Evolutionary conservation across 1,284 basidiomycete genomes (phyloP).

Genomic region (Cryptococcus depauperatus): DNA sequence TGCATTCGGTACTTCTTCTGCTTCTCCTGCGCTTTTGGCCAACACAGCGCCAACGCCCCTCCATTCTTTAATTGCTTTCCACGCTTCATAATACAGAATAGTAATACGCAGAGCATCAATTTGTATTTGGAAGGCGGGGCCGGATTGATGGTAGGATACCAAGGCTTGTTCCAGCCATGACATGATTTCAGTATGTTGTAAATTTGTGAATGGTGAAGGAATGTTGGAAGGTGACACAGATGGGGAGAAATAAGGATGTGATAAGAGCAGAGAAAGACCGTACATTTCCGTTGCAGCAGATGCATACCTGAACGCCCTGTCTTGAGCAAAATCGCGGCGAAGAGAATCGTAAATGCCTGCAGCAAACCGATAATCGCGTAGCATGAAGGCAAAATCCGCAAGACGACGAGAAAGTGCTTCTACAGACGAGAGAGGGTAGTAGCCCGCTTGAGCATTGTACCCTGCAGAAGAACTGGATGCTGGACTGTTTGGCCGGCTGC

Average conservation of each 20-base stretch:
- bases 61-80: slow-evolving; percentile 42
- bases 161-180: slow-evolving; percentile 45
- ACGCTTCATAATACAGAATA: slow-evolving; percentile 45
- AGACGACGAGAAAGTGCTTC: slow-evolving; percentile 55
- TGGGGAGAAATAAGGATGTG: slow-evolving; percentile 37
- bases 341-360: slow-evolving; percentile 74
- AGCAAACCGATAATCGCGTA: slow-evolving; percentile 84
- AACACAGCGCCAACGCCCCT: slow-evolving; percentile 35
- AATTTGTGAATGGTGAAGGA: slow-evolving; percentile 27
- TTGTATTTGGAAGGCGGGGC: slow-evolving; percentile 30
- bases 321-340: slow-evolving; percentile 57
- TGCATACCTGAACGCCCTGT: slow-evolving; percentile 44
- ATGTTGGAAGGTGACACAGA: slow-evolving; percentile 25
- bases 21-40: slow-evolving; percentile 41
- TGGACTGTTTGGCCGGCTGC: slow-evolving; percentile 39
- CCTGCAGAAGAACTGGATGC: slow-evolving; percentile 26
- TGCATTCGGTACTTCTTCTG: slow-evolving; percentile 49
- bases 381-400: slow-evolving; percentile 88
- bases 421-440: slow-evolving; percentile 46
- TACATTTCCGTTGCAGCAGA: slow-evolving; percentile 46
- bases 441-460: slow-evolving; percentile 40
- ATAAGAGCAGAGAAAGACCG: slow-evolving; percentile 39
- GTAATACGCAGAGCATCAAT: slow-evolving; percentile 44
- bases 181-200: slow-evolving; percentile 42
- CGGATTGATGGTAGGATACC: slow-evolving; percentile 26